Conservation (phyloP, 306 rosid species). For the Prunus persica region DNA sequence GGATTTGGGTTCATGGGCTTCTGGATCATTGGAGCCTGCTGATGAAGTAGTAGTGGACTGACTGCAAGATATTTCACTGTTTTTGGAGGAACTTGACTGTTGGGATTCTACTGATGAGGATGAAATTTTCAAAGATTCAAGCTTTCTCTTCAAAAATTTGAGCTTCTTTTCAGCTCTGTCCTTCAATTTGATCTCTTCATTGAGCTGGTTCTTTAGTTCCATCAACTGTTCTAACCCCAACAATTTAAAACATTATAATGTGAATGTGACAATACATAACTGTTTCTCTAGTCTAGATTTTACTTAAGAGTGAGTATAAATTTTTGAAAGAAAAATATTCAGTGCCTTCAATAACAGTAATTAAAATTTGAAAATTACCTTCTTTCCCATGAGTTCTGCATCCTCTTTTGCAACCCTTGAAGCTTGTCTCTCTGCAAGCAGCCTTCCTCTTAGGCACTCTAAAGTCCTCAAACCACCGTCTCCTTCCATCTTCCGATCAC, state of each 20-base stretch:
- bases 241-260: neutral
- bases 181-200: conserved; percentile 55
- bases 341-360: neutral
- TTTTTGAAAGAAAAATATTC: neutral
- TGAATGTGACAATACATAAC: neutral
- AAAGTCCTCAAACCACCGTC: conserved; percentile 57
- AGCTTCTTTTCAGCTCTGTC: conserved; percentile 75
- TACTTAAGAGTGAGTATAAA: neutral
- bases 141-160: conserved; percentile 49
- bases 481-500: conserved; percentile 48
- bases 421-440: conserved; percentile 86
- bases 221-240: conserved; percentile 38
- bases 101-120: conserved; percentile 35
- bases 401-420: conserved; percentile 68
- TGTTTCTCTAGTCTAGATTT: neutral
- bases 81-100: conserved; percentile 47
- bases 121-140: conserved; percentile 43
- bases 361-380: conserved; percentile 35
- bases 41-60: conserved; percentile 34
- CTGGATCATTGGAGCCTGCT: conserved; percentile 35
- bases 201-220: conserved; percentile 58
- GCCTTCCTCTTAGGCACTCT: conserved; percentile 79
- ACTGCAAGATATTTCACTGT: conserved; percentile 40
- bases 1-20: conserved; percentile 30
- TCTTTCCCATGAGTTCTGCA: conserved; percentile 53